These are phyloP conservation scores for Silene coronaria DNA, from an alignment of 179 eudicot species.

Conservation along the genomic window DNA sequence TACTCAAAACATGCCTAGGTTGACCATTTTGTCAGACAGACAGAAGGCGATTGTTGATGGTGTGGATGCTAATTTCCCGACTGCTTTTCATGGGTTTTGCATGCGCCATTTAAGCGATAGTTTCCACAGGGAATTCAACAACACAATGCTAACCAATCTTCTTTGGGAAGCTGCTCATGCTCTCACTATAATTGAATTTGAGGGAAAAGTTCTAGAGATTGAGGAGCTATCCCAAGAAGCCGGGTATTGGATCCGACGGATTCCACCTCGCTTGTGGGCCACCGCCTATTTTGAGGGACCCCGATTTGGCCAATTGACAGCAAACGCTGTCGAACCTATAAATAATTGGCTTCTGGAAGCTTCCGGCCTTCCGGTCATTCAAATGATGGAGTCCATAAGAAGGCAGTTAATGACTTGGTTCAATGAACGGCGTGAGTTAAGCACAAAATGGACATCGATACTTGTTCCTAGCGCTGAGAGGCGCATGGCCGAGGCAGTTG, in stretches of 20 bases:
- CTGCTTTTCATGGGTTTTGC: slow-evolving; percentile 90
- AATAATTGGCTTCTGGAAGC: slow-evolving; percentile 79
- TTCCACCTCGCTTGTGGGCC: slow-evolving; percentile 80
- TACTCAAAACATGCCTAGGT: slow-evolving; percentile 91
- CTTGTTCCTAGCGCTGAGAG: slow-evolving; percentile 83
- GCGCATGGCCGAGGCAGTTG: slow-evolving; percentile 63
- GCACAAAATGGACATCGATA: slow-evolving; percentile 62
- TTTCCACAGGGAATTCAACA: slow-evolving; percentile 71
- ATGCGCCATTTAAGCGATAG: slow-evolving; percentile 74
- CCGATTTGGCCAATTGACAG: slow-evolving; percentile 75
- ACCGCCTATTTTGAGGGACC: slow-evolving; percentile 89
- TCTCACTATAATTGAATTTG: slow-evolving; percentile 70
- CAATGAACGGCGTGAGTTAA: slow-evolving; percentile 51
- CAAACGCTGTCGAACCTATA: slow-evolving; percentile 57
- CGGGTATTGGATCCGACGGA: slow-evolving; percentile 57
- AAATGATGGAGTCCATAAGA: slow-evolving; percentile 84
- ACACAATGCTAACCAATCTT: slow-evolving; percentile 57
- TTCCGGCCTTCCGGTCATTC: slow-evolving; percentile 84
- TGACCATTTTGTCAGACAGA: slow-evolving; percentile 83
- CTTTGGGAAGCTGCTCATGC: slow-evolving; percentile 92
- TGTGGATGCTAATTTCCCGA: slow-evolving; percentile 84
- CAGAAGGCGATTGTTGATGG: slow-evolving; percentile 71
- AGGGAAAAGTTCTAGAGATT: slow-evolving; percentile 62
- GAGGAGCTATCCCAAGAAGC: slow-evolving; percentile 68
- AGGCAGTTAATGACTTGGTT: slow-evolving; percentile 72